These are phyloP conservation scores for Podaxis carcinomalis DNA, from an alignment of 768 basidiomycete genomes.

Conservation along the genomic window DNA sequence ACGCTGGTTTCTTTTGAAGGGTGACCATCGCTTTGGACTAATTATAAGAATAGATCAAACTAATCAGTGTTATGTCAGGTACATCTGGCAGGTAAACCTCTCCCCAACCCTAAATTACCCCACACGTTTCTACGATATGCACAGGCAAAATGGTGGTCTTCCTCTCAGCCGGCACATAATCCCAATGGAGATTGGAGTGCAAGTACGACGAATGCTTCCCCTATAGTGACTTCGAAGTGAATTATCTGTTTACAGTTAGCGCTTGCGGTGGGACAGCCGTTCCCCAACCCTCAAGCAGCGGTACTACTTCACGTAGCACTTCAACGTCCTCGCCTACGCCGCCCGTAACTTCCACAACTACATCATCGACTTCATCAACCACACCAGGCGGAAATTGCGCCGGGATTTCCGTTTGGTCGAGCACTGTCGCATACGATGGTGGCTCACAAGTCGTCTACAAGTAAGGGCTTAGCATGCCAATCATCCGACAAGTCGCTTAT, in stretches of 20 bases:
- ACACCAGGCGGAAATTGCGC: slow-evolving; percentile 36
- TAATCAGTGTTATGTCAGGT: slow-evolving; percentile 28
- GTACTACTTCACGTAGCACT: slow-evolving; percentile 17
- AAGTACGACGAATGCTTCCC: slow-evolving; percentile 33
- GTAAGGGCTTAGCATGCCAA: slow-evolving; percentile 28
- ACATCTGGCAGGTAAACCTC: slow-evolving; percentile 57
- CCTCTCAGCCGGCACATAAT: slow-evolving; percentile 39
- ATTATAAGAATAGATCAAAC: not conserved
- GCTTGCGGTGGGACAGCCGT: slow-evolving; percentile 33
- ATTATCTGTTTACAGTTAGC: slow-evolving; percentile 35
- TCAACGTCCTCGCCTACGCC: slow-evolving; percentile 17
- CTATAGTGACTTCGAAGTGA: not conserved
- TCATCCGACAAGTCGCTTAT: slow-evolving; percentile 3
- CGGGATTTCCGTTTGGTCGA: slow-evolving; percentile 49
- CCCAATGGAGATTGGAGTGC: slow-evolving; percentile 61
- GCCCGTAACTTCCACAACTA: slow-evolving; percentile 16
- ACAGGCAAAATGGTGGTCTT: slow-evolving; percentile 61
- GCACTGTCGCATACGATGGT: slow-evolving; percentile 41
- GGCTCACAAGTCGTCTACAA: slow-evolving; percentile 47
- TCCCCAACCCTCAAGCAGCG: slow-evolving; percentile 11
- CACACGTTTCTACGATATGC: not conserved
- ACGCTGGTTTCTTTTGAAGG: slow-evolving; percentile 51
- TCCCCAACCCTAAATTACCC: not conserved
- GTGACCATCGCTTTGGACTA: slow-evolving; percentile 26
- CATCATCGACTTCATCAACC: slow-evolving; percentile 21